Base-by-base conservation (phyloP, 345 rosid species). In the Erodium maritimum region DNA sequence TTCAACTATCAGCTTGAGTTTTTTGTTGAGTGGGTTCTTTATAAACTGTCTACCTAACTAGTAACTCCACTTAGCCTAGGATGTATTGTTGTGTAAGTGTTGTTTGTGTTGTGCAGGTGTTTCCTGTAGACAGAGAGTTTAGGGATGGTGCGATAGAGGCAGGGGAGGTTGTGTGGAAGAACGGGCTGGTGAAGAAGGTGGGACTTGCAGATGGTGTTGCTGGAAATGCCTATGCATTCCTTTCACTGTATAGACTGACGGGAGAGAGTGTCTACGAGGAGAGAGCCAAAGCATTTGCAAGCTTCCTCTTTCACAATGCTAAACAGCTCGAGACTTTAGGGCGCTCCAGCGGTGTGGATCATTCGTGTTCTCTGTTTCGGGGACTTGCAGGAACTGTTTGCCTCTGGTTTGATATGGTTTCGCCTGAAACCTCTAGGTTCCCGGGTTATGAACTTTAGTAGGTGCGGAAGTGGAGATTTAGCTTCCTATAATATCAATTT, bases 111-210 rank as follows among this genome's bases (percentile, higher is more conserved):
- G 10, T 20, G 10, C 65, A 81, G 88, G 80, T 78, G 56, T 91
- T 82, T 70, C 79, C 83, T 16, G 67, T 62, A 1, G 96, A 86
- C 17, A 75, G 86, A 52, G 93, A 91, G 22, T 86, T 91, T 59
- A 85, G 95, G 0, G 79, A 80, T 55, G 95, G 82, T 1, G 95
- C 98, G 0, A 81, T 86, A 68, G 98, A 91, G 73, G 98, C 98
- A 23, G 96, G 98, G 56, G 95, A 91, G 66, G 96, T 91, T 1
- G 96, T 91, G 29, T 91, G 96, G 96, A 91, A 84, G 68, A 88
- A 69, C 57, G 96, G 96, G 25, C 73, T 86, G 58, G 79, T 79
- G 67, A 88, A 88, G 69, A 86, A 86, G 68, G 85, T 74, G 9
- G 95, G 95, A 24, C 81, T 91, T 12, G 89, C 89, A 0, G 95